These are phyloP conservation scores for Penicillium italicum DNA, from an alignment of 2,329 filamentous ascomycete species.

Conservation along the genomic window DNA sequence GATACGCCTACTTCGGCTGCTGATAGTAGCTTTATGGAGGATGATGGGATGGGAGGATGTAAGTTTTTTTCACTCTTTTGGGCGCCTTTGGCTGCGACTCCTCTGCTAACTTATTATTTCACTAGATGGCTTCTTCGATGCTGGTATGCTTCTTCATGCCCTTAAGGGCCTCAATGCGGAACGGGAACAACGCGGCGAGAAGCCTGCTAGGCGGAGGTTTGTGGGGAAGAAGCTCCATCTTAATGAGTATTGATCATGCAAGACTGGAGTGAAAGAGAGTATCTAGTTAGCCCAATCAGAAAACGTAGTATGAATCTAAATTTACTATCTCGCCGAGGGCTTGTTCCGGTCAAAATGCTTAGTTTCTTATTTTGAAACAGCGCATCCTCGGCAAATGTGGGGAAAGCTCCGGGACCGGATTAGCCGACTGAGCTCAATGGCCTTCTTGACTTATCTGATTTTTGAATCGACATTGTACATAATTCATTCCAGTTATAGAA, in stretches of 20 bases:
- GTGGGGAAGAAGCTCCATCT: constrained; percentile 50
- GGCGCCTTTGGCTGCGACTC: not conserved
- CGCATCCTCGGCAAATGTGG: constrained; percentile 14
- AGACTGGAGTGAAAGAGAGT: not conserved
- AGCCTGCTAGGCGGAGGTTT: constrained; percentile 38
- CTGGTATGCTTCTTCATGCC: constrained; percentile 87
- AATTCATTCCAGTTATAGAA: not conserved
- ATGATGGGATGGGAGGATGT: constrained; percentile 92
- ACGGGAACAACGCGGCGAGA: constrained; percentile 35
- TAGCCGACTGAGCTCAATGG: constrained; percentile 16
- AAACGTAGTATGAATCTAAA: not conserved
- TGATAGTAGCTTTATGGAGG: constrained; percentile 69
- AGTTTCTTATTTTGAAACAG: not conserved
- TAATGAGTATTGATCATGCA: constrained; percentile 41
- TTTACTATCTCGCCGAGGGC: not conserved
- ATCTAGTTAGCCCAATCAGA: not conserved
- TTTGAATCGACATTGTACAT: not conserved
- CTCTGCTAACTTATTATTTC: constrained; percentile 7
- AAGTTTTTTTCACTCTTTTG: constrained; percentile 49
- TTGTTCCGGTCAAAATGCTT: not conserved
- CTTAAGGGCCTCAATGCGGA: constrained; percentile 59
- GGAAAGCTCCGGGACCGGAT: constrained; percentile 19
- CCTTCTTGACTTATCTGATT: constrained; percentile 3
- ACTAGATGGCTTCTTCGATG: constrained; percentile 93
- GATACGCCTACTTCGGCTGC: constrained; percentile 63